These are phyloP conservation scores for Lentinula detonsa DNA, from an alignment of 768 basidiomycete genomes.

Conservation along the genomic window DNA sequence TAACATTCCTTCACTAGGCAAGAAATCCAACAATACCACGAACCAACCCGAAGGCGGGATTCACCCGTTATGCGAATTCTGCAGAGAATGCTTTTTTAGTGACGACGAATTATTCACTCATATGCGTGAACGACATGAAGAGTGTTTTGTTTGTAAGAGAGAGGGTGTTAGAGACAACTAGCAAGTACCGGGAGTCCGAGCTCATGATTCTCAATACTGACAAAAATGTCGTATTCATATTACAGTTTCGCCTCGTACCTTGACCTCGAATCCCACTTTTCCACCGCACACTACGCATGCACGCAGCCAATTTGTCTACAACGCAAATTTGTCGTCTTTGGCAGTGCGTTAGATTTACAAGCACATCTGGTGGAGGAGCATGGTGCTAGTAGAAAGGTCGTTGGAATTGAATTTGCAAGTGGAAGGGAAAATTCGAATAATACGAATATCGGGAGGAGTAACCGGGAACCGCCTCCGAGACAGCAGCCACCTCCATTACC, in stretches of 20 bases:
- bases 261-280: conserved; percentile 69
- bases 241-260: background rate
- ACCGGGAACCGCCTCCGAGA: conserved; percentile 20
- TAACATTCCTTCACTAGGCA: background rate
- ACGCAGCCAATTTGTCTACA: conserved; percentile 65
- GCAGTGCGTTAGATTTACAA: conserved; percentile 79
- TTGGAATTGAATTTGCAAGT: conserved; percentile 35
- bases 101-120: conserved; percentile 91
- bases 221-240: conserved; percentile 52
- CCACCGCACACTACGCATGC: conserved; percentile 73
- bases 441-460: conserved; percentile 39
- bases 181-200: conserved; percentile 37
- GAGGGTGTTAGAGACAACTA: conserved; percentile 78
- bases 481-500: conserved; percentile 21
- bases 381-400: conserved; percentile 60
- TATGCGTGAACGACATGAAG: conserved; percentile 91
- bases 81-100: conserved; percentile 89
- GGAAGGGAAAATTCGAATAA: conserved; percentile 34
- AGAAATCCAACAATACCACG: conserved; percentile 14
- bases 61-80: conserved; percentile 84
- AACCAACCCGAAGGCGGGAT: conserved; percentile 56
- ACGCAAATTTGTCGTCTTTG: conserved; percentile 94
- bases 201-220: conserved; percentile 59
- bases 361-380: conserved; percentile 89
- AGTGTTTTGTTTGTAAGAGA: conserved; percentile 92